These are phyloP conservation scores for Chlamydomonas reinhardtii DNA, from an alignment of 163 green algal species.

Conservation along the genomic window DNA sequence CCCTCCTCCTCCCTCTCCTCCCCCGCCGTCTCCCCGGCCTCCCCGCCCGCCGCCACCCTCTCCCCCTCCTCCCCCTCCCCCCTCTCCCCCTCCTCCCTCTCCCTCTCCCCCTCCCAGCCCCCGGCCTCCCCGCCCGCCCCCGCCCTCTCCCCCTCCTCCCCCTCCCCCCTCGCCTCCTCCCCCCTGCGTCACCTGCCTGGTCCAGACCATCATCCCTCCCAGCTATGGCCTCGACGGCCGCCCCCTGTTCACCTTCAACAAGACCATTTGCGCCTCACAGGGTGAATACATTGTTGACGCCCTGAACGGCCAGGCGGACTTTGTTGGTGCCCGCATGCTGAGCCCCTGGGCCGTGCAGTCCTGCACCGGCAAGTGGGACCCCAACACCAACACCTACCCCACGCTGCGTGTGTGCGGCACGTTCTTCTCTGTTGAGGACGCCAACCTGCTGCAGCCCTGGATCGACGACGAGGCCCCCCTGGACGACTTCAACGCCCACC, in stretches of 20 bases:
- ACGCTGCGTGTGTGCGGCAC: no score
- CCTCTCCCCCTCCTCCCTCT: not conserved
- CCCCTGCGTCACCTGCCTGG: not conserved
- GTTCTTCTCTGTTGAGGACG: not conserved
- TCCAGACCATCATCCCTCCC: not conserved
- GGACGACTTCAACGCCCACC: not conserved
- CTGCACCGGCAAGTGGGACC: not conserved
- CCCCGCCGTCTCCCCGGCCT: not conserved
- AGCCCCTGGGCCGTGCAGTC: not conserved
- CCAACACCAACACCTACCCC: not conserved
- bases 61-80: not conserved
- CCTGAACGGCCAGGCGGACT: not conserved
- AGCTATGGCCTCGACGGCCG: not conserved
- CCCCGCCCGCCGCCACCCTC: not conserved
- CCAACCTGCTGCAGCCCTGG: not conserved
- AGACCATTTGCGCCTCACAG: not conserved
- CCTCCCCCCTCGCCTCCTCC: not conserved
- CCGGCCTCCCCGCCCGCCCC: not conserved
- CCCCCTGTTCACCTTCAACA: not conserved
- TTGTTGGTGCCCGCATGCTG: not conserved
- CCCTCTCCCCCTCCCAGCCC: not conserved
- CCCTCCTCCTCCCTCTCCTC: not conserved
- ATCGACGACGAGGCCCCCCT: not conserved
- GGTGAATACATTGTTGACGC: not conserved
- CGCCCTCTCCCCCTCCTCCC: not conserved